phyloP scores from a whole-genome alignment of 306 rosid species.

The Fragaria vesca region DNA sequence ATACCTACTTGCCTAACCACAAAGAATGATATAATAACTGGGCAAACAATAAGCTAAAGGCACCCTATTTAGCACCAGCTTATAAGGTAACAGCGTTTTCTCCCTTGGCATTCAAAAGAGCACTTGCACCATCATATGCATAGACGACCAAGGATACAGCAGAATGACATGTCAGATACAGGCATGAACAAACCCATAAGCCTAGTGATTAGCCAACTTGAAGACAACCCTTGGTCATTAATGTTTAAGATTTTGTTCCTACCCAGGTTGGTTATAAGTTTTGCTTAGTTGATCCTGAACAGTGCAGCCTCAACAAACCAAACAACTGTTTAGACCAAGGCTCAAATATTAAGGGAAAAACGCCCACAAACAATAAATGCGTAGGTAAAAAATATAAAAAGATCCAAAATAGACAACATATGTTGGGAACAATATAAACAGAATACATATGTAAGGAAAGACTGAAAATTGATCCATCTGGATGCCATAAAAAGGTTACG shows the following conservation, averaged over 20 bases:
- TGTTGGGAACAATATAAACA: neutral
- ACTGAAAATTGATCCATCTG: neutral
- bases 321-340: neutral
- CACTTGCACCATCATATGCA: neutral
- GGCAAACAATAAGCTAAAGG: neutral
- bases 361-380: neutral
- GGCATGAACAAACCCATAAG: neutral
- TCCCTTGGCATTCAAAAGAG: neutral
- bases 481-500: neutral
- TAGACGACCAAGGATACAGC: neutral
- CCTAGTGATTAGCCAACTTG: neutral
- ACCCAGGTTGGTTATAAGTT: neutral
- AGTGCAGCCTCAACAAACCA: neutral
- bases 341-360: neutral
- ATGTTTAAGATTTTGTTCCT: neutral
- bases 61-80: neutral
- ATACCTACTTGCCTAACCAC: neutral
- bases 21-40: neutral
- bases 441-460: neutral
- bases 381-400: neutral
- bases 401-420: neutral
- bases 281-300: neutral
- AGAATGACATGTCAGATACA: neutral
- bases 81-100: neutral
- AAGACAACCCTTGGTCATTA: neutral